Evolutionary conservation across 352 stramenopile genomes (phyloP).

Genomic region (Phytopythium vexans): DNA sequence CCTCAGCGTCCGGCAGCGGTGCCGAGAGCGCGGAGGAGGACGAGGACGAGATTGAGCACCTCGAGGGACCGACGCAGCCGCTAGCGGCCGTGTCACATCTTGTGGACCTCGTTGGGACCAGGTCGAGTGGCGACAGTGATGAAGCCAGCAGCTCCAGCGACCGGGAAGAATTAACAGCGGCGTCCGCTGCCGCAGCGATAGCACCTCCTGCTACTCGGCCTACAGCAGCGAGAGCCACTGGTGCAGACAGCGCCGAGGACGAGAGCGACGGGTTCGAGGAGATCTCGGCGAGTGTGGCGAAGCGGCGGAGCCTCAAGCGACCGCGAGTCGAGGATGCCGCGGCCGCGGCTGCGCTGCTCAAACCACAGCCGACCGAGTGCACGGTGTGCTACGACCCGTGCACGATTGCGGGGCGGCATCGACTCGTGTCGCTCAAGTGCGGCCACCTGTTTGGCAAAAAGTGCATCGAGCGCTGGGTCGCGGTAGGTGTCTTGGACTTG

Average conservation of each 20-base stretch:
- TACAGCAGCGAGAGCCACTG: neutral
- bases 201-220: neutral
- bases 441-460: constrained; percentile 73
- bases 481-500: constrained; percentile 4
- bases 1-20: too few relatives aligned
- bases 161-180: too few relatives aligned
- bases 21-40: too few relatives aligned
- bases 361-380: constrained; percentile 63
- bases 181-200: neutral
- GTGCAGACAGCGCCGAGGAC: neutral
- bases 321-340: constrained; percentile 11
- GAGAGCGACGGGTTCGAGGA: constrained; percentile 5
- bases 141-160: too few relatives aligned
- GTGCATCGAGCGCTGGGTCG: constrained; percentile 71
- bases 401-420: constrained; percentile 51
- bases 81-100: too few relatives aligned
- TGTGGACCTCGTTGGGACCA: too few relatives aligned
- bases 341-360: constrained; percentile 18
- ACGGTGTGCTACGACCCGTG: constrained; percentile 74
- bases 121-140: too few relatives aligned
- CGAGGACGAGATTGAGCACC: too few relatives aligned
- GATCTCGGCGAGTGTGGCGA: neutral
- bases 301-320: constrained; percentile 26
- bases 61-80: too few relatives aligned
- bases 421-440: constrained; percentile 69